A percentile compares a stretch with the other conserved stretches of the same genome.
phyloP scores from a whole-genome alignment of 176 grass and related monocot genomes.

The Alloteropsis semialata region DNA sequence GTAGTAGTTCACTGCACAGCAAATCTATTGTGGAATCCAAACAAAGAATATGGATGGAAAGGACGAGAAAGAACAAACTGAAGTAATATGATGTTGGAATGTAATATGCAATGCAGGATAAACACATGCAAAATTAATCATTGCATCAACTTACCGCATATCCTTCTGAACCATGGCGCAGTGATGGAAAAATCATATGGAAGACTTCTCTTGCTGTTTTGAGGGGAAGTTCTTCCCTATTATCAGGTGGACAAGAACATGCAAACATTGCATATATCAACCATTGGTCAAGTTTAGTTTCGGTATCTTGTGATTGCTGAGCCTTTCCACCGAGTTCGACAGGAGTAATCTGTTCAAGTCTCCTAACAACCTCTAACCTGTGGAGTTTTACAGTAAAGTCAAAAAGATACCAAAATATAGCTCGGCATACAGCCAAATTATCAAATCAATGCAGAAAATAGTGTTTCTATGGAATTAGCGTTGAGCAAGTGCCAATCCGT shows the following conservation, averaged over 20 bases:
- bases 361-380: slow-evolving; percentile 81
- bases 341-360: slow-evolving; percentile 88
- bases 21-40: slow-evolving; percentile 4
- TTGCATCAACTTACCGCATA: slow-evolving; percentile 69
- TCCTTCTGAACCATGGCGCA: slow-evolving; percentile 91
- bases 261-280: slow-evolving; percentile 96
- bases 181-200: slow-evolving; percentile 88
- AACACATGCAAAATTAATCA: slow-evolving; percentile 34
- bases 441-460: slow-evolving; percentile 16
- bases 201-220: slow-evolving; percentile 85
- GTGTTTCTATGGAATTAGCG: not conserved
- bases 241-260: slow-evolving; percentile 81
- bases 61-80: slow-evolving; percentile 5
- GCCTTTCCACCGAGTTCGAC: slow-evolving; percentile 88
- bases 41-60: not conserved
- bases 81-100: not conserved
- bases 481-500: not conserved
- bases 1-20: not conserved
- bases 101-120: slow-evolving; percentile 11
- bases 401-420: slow-evolving; percentile 5
- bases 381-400: slow-evolving; percentile 29
- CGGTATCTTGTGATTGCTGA: slow-evolving; percentile 76
- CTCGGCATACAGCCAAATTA: not conserved
- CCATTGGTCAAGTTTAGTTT: slow-evolving; percentile 93
- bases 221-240: slow-evolving; percentile 56